A percentile compares a stretch with the other conserved stretches of the same genome.
These are phyloP conservation scores for Capronia americana DNA, from an alignment of 2,329 filamentous ascomycete genomes.

Conservation along the genomic window DNA sequence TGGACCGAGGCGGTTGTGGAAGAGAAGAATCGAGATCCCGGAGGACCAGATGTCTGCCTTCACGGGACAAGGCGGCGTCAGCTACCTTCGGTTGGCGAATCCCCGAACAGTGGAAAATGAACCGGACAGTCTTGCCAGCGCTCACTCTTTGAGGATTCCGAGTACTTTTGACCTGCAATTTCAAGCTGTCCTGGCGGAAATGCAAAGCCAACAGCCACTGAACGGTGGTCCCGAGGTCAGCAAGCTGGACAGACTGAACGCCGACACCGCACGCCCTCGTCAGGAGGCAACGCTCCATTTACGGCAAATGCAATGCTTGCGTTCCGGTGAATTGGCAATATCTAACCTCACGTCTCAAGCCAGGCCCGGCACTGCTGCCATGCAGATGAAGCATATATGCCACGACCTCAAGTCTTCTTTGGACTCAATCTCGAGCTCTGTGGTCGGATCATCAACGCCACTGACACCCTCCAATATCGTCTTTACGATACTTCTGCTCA, in stretches of 20 bases:
- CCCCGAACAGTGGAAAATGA: conserved; percentile 61
- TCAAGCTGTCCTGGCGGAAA: conserved; percentile 44
- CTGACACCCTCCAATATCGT: conserved; percentile 45
- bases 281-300: neutral
- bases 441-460: neutral
- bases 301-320: conserved; percentile 17
- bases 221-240: neutral
- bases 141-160: neutral
- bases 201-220: conserved; percentile 17
- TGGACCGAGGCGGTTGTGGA: conserved; percentile 77
- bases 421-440: conserved; percentile 4
- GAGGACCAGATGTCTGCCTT: conserved; percentile 61
- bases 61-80: conserved; percentile 75
- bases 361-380: conserved; percentile 11
- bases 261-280: neutral
- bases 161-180: conserved; percentile 67
- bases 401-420: conserved; percentile 18
- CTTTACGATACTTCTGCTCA: conserved; percentile 70
- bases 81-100: conserved; percentile 69
- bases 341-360: conserved; percentile 23
- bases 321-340: conserved; percentile 18
- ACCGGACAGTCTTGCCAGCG: neutral
- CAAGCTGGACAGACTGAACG: neutral
- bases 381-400: conserved; percentile 32
- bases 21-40: conserved; percentile 68